A percentile compares a stretch with the other conserved stretches of the same genome.
Evolutionary conservation across 257 asterid genomes (phyloP).

Genomic region (Coffea canephora): DNA sequence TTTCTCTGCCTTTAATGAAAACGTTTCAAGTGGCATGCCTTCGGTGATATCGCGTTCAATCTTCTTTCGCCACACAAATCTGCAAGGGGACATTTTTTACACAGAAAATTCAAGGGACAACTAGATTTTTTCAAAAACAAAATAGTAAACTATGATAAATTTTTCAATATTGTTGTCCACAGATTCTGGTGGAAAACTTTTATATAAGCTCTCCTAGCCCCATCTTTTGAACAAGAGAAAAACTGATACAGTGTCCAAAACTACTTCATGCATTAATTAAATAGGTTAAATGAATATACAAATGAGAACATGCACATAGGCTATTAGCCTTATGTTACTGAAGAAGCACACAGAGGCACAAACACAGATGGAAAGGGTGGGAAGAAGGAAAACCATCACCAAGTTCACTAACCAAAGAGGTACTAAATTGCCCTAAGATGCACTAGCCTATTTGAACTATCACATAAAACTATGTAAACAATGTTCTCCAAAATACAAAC

Average conservation of each 20-base stretch:
- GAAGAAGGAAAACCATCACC: not conserved
- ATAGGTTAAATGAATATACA: not conserved
- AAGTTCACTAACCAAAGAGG: not conserved
- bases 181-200: not conserved
- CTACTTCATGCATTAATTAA: not conserved
- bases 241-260: not conserved
- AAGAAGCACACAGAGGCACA: too few species aligned
- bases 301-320: not conserved
- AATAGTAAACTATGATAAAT: not conserved
- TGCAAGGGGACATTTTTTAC: conserved; percentile 23
- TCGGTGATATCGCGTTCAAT: conserved; percentile 70
- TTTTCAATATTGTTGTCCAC: not conserved
- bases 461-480: too few species aligned
- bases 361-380: not conserved
- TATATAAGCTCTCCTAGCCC: too few species aligned
- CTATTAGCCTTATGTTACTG: not conserved
- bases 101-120: not conserved
- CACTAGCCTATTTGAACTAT: too few species aligned
- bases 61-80: conserved; percentile 93
- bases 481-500: too few species aligned
- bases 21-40: conserved; percentile 69
- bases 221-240: not conserved
- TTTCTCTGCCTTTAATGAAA: conserved; percentile 77
- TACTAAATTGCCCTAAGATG: too few species aligned
- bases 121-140: not conserved